Base-by-base conservation (phyloP, 78 protist species). In the Chrysochromulina parva region DNA sequence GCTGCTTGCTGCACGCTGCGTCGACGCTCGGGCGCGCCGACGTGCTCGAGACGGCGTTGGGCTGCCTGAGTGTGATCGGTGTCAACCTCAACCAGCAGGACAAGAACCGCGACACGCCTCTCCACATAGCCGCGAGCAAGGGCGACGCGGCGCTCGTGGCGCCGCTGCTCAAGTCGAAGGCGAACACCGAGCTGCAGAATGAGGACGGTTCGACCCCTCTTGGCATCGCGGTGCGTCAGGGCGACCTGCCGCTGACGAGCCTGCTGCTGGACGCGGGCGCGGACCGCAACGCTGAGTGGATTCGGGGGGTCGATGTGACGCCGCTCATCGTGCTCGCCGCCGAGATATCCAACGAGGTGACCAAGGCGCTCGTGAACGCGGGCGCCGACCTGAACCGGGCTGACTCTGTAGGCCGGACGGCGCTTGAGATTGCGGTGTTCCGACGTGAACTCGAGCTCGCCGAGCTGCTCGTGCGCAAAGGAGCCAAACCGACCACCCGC, bases 1-100 rank as follows among this genome's bases (percentile, higher is more conserved):
- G 80, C 80, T 13, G 55, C 19, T 52, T 71, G 80, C 80, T 71
- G 38, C 80, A 71, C 80, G 80, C 80, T 24, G 80, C 80, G 53
- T 38, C 80, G 47, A 52, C 38, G 19, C 52, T 4, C 52, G 13
- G 38, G 13, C 80, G 80, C 16, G 4, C 80, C 3, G 80, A 71
- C 52, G 80, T 71, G 55, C 4, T 71, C 20, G 17, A 24, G 80
- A 71, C 14, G 80, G 80, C 80, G 62, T 13, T 58, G 7, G 62
- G 13, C 13, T 58, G 24, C 24, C 62, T 58, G 38, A 38, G 38
- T 38, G 38, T 38, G 38, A 26, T 38, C 80, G 26, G 14, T 4
- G 20, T 38, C 52, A 13, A 3, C n/a, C 9, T 71, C 5, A 6
- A 71, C 80, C n/a, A 11, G 5, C 52, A 10, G 38, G 53, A 24